phyloP scores from a whole-genome alignment of 23 red algal species.

The Pyropia haitanensis region DNA sequence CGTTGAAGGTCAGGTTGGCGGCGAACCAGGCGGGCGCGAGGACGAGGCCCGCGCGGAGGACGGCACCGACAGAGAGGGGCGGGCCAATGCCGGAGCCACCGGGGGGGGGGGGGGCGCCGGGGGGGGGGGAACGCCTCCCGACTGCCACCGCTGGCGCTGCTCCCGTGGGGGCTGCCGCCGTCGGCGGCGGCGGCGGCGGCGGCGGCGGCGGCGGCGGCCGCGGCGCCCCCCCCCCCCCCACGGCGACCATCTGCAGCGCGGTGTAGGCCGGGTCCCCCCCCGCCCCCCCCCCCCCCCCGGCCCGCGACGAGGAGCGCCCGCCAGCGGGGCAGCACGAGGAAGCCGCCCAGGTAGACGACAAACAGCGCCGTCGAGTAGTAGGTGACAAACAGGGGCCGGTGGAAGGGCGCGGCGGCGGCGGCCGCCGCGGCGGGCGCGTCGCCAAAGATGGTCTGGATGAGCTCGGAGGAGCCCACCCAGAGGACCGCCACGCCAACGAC shows the following conservation, averaged over 20 bases:
- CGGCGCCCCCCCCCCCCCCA: background rate
- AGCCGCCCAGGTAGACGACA: constrained; percentile 46
- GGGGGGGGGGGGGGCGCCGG: background rate
- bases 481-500: constrained; percentile 69
- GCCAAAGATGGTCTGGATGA: constrained; percentile 74
- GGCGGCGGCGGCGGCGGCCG: background rate
- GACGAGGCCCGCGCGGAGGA: constrained; percentile 7
- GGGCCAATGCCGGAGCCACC: background rate
- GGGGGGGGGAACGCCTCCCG: background rate
- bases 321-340: constrained; percentile 26
- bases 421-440: background rate
- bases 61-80: background rate
- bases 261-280: background rate
- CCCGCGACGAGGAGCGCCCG: constrained; percentile 4
- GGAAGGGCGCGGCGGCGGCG: background rate
- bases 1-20: constrained; percentile 64
- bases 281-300: background rate
- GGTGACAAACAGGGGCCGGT: constrained; percentile 75
- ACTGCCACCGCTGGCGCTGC: background rate
- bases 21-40: constrained; percentile 66
- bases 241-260: background rate
- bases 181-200: constrained; percentile 5
- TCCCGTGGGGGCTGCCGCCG: background rate
- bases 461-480: constrained; percentile 72
- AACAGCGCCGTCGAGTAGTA: constrained; percentile 77